Evolutionary conservation across 176 grass and related monocot genomes (phyloP), one percentile per base, ranked within the genome.

Genomic region (Eragrostis nindensis): DNA sequence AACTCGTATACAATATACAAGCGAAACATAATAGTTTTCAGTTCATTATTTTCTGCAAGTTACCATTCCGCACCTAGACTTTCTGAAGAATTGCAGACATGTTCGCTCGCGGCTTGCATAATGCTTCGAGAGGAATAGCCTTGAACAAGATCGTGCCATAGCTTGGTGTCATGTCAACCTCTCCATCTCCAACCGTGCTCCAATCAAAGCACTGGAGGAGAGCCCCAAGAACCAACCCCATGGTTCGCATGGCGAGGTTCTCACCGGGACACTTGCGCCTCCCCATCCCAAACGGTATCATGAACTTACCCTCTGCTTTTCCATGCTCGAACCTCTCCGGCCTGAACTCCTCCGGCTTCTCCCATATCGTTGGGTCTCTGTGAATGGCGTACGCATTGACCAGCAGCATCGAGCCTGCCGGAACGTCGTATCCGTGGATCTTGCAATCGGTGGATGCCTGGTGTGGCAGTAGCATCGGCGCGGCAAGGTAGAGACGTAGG

Each of bases 151-250:
- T 3, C 12, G 19, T 22, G 29, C 62, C 62, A 17, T 11, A 17
- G 12, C 44, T 32, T 17, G 62, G 57, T 12, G 74, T 62, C 93
- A 95, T 86, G 52, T 95, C 93, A 5, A 92, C 78, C 56, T 90
- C 65, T 19, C 2, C 61, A 15, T 59, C 81, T 0, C 57, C 74
- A 1, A 86, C 73, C 15, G 29, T 78, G 16, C 87, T 69, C 90
- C 87, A 95, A n/a, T 95, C 85, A 18, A 95, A 95, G 75, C 90
- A 95, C 27, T 95, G 93, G 6, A 95, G 62, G 60, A 95, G 39
- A 7, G 93, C 73, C 1, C 74, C 93, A 0, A 95, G 25, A 6
- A 73, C 87, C n/a, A 90, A 16, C 10, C 84, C 82, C 4, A 88
- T 9, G 8, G 80, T 85, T 4, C 85, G 78, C 70, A 86, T 26